A percentile compares a stretch with the other conserved stretches of the same genome.
These are phyloP conservation scores for Neoarthrinium moseri DNA, from an alignment of 2,329 filamentous ascomycete species.

Conservation along the genomic window DNA sequence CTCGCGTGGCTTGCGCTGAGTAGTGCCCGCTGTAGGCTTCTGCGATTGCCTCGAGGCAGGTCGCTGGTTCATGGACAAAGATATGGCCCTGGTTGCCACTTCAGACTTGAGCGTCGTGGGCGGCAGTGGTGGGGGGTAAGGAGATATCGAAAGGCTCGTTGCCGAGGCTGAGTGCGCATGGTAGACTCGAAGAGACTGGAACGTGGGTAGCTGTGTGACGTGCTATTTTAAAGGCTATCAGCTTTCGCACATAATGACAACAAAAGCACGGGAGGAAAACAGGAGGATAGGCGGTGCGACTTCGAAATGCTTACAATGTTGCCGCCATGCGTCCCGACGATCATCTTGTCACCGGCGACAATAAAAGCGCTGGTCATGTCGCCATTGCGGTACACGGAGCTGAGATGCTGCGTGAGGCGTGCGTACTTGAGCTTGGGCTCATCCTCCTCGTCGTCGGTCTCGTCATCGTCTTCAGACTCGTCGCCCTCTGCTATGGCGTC, in stretches of 20 bases:
- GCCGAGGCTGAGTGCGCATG: constrained; percentile 91
- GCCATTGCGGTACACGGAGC: constrained; percentile 84
- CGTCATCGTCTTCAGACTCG: constrained; percentile 64
- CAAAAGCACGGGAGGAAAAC: too few relatives aligned
- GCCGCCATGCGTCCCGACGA: constrained; percentile 93
- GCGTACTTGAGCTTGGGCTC: constrained; percentile 94
- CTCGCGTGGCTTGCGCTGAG: constrained; percentile 52
- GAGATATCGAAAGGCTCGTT: constrained; percentile 86
- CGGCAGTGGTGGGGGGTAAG: constrained; percentile 67
- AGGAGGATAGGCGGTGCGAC: not conserved
- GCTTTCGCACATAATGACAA: too few relatives aligned
- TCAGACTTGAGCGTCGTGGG: constrained; percentile 44
- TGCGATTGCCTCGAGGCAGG: constrained; percentile 39
- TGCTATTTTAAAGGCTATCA: constrained; percentile 65
- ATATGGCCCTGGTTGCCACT: constrained; percentile 31
- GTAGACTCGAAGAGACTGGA: constrained; percentile 81
- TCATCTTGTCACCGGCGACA: constrained; percentile 95
- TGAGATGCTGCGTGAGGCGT: constrained; percentile 77
- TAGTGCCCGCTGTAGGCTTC: constrained; percentile 41
- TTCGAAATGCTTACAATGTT: constrained; percentile 70
- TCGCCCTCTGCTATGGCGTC: constrained; percentile 45
- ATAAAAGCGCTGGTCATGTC: constrained; percentile 92
- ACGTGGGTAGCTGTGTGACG: constrained; percentile 77
- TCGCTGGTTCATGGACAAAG: constrained; percentile 32
- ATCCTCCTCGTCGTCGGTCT: constrained; percentile 84